phyloP scores from a whole-genome alignment of 257 asterid species.

The Ocimum tenuiflorum region DNA sequence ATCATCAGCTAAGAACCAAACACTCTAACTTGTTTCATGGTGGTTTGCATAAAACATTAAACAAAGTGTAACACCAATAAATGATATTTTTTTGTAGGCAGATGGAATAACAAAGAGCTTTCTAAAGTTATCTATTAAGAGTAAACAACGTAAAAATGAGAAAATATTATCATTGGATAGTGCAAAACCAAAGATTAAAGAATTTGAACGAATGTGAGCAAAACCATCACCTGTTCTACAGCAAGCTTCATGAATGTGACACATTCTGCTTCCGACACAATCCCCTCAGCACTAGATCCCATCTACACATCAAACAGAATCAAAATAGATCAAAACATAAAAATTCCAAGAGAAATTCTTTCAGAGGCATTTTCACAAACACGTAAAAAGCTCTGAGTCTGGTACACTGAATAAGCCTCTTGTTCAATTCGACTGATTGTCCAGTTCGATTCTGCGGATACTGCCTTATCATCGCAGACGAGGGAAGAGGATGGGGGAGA shows the following conservation, averaged over 20 bases:
- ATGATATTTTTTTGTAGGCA: neutral
- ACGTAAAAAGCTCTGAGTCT: too few relatives aligned
- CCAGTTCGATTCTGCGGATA: too few relatives aligned
- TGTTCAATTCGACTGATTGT: too few relatives aligned
- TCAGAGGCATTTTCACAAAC: too few relatives aligned
- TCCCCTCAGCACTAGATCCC: too few relatives aligned
- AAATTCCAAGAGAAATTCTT: too few relatives aligned
- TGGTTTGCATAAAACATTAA: neutral
- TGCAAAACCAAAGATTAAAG: neutral
- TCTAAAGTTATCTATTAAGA: neutral
- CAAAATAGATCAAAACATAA: too few relatives aligned
- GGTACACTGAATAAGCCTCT: too few relatives aligned
- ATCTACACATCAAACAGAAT: too few relatives aligned
- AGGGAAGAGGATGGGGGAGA: too few relatives aligned
- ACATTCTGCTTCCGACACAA: too few relatives aligned
- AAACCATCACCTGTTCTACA: constrained; percentile 46
- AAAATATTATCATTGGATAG: neutral
- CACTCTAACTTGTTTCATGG: neutral
- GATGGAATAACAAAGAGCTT: neutral
- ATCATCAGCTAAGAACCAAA: neutral
- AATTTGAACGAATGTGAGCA: neutral
- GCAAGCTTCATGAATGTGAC: constrained; percentile 85
- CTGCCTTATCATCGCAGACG: too few relatives aligned
- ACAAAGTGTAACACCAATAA: neutral
- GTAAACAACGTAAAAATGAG: neutral